Base-by-base conservation (phyloP, 495 filamentous ascomycete species). In the Pyrenula aspistea region DNA sequence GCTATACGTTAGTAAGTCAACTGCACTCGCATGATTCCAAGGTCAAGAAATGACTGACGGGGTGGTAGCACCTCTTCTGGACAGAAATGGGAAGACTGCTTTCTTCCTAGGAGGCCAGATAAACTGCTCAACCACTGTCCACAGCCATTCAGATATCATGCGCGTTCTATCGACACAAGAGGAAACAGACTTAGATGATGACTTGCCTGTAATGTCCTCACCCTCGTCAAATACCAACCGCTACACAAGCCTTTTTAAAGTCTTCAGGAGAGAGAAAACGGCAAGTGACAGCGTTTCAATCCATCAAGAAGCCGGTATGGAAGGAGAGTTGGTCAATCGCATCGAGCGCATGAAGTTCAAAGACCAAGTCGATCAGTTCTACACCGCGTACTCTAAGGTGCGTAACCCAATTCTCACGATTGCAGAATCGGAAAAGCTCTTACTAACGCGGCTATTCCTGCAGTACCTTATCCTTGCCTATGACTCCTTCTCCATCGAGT, bases 31-130 rank as follows among this genome's bases (percentile, higher is more conserved):
- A 20, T 10, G 10, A 10, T 36, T 10, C 50, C 10, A 1, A 23
- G 57, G 15, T 23, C 20, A 36, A 21, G 15, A 24, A 22, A 22
- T 42, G 19, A 22, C 25, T 56, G 12, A 57, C 24, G 11, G 19
- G 20, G 24, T 20, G n/a, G 8, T 31, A 68, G 72, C 77, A 24
- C 79, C 79, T 0, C 63, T 83, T 2, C 66, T 65, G 49, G 67
- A 74, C 53, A 68, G 67, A 22, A 55, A 68, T 1, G 78, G 77
- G 1, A 68, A 63, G 19, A 55, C 75, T 2, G 63, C 63, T 0
- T 81, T 72, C 68, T 78, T 70, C 57, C 71, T 83, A 11, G 79
- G 79, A 8, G 79, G 68, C 0, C 79, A 83, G 63, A 73, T 83
- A 61, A 78, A 82, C 58, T 74, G 79, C 49, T 80, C 76, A 1